A percentile compares a stretch with the other conserved stretches of the same genome.
Conservation (phyloP, 1,284 basidiomycete genomes). For the Puccinia polysora region DNA sequence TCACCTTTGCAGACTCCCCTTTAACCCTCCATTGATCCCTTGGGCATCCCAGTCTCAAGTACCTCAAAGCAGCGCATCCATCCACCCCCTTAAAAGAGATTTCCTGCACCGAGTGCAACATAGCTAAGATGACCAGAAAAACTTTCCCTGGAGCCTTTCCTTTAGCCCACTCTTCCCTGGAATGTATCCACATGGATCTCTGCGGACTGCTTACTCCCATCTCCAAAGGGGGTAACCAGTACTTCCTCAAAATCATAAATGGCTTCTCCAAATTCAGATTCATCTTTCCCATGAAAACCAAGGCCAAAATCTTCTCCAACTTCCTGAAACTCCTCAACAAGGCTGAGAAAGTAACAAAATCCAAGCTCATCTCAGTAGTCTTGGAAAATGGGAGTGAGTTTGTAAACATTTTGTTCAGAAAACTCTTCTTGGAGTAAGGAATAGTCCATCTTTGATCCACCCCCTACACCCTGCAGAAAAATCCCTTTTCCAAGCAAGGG, state of each 20-base stretch:
- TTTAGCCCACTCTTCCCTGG: background rate
- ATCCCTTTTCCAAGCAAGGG: conserved; percentile 51
- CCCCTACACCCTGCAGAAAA: conserved; percentile 54
- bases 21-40: background rate
- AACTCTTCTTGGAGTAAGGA: conserved; percentile 50
- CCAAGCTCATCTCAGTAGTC: conserved; percentile 52
- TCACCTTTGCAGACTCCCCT: background rate
- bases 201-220: too few relatives aligned
- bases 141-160: background rate
- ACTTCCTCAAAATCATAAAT: too few relatives aligned
- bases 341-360: conserved; percentile 47
- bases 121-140: background rate
- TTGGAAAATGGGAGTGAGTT: conserved; percentile 54
- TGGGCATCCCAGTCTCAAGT: background rate
- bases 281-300: background rate
- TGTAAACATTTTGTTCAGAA: conserved; percentile 47
- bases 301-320: background rate
- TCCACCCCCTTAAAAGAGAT: background rate
- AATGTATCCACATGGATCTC: too few relatives aligned
- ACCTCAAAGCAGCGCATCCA: background rate
- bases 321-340: background rate
- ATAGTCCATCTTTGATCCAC: conserved; percentile 52
- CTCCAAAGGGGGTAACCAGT: too few relatives aligned
- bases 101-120: background rate
- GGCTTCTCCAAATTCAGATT: background rate